phyloP scores from a whole-genome alignment of 2,329 filamentous ascomycete species.

The Trichoderma sp. region DNA sequence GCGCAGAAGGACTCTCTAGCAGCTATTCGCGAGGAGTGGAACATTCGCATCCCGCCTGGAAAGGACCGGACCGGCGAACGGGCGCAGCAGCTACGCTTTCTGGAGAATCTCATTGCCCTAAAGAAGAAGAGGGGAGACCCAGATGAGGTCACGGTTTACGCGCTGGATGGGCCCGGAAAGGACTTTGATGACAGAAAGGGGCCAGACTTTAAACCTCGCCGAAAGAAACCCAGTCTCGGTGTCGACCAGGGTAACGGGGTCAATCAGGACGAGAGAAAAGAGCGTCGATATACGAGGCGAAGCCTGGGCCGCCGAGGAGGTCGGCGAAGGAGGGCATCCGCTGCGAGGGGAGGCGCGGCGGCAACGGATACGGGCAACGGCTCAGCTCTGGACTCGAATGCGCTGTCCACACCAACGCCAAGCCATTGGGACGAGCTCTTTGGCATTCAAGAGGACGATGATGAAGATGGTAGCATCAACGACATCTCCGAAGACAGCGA shows the following conservation, averaged over 20 bases:
- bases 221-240: constrained; percentile 31
- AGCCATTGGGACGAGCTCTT: constrained; percentile 41
- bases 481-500: constrained; percentile 34
- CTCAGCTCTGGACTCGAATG: constrained; percentile 9
- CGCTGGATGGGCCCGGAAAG: constrained; percentile 48
- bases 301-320: constrained; percentile 21
- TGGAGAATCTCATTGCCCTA: constrained; percentile 65
- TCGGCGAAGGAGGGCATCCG: constrained; percentile 27
- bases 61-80: constrained; percentile 53
- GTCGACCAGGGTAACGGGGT: constrained; percentile 34
- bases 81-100: constrained; percentile 57
- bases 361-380: constrained; percentile 22
- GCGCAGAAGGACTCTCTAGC: constrained; percentile 42
- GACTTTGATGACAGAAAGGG: constrained; percentile 47
- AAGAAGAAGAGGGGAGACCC: constrained; percentile 66
- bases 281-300: constrained; percentile 30
- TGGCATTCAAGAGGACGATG: constrained; percentile 32
- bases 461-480: constrained; percentile 34
- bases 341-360: constrained; percentile 24
- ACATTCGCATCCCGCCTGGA: constrained; percentile 50
- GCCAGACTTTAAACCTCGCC: constrained; percentile 45
- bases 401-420: constrained; percentile 43
- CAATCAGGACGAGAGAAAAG: constrained; percentile 16
- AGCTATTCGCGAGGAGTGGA: constrained; percentile 47
- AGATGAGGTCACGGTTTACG: constrained; percentile 66